Conservation (phyloP, 23 red algal genomes). For the Chondrus crispus region DNA sequence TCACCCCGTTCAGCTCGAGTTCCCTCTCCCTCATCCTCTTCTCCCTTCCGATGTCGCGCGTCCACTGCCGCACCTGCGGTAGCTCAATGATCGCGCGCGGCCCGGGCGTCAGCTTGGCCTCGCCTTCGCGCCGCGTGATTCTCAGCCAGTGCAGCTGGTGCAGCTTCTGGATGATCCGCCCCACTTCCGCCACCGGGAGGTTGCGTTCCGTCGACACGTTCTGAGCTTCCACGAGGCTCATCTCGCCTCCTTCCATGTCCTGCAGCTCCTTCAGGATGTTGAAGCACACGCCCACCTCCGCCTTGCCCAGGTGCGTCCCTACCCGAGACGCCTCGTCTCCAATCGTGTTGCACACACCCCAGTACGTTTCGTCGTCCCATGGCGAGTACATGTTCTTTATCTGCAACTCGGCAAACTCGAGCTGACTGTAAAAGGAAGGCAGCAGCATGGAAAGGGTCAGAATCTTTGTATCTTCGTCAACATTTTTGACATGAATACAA, state of each 20-base stretch:
- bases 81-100: conserved; percentile 37
- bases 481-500: background rate
- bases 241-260: background rate
- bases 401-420: conserved; percentile 9
- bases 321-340: background rate
- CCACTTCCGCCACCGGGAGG: conserved; percentile 3
- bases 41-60: background rate
- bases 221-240: background rate
- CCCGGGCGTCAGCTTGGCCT: background rate
- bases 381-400: conserved; percentile 39
- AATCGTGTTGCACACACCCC: conserved; percentile 12
- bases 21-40: background rate
- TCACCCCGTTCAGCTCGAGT: background rate
- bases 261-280: conserved; percentile 2
- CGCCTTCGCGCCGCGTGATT: background rate
- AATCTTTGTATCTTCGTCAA: background rate
- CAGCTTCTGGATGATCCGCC: conserved; percentile 13
- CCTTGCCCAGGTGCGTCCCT: background rate
- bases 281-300: conserved; percentile 35
- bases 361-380: conserved; percentile 27
- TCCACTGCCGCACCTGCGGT: conserved; percentile 1
- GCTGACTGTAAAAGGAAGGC: background rate
- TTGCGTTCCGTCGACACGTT: background rate
- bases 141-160: conserved; percentile 41
- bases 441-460: background rate